These are phyloP conservation scores for Boletus subcaerulescens DNA, from an alignment of 768 basidiomycete genomes.

Conservation along the genomic window DNA sequence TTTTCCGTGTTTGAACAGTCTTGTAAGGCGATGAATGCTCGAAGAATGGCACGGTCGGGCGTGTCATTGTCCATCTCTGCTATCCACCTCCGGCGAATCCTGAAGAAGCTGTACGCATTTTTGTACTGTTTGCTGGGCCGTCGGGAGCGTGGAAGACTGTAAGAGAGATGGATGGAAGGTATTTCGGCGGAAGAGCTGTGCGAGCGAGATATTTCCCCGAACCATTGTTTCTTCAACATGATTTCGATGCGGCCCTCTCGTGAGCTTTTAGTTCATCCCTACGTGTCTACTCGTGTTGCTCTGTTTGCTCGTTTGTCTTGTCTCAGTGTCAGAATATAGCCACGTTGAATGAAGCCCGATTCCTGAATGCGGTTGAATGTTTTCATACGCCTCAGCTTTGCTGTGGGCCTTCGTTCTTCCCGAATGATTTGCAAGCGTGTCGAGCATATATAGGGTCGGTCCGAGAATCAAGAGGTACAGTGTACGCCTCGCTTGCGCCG, in stretches of 20 bases:
- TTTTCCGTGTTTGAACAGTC: background rate
- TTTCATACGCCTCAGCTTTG: too few relatives aligned
- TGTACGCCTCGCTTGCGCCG: too few relatives aligned
- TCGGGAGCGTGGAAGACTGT: conserved; percentile 96
- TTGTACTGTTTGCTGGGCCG: conserved; percentile 87
- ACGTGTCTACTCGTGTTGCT: background rate
- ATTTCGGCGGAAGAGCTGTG: conserved; percentile 84
- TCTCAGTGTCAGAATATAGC: background rate
- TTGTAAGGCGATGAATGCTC: conserved; percentile 85
- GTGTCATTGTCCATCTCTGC: conserved; percentile 79
- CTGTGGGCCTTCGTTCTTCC: too few relatives aligned
- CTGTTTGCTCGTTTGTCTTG: background rate
- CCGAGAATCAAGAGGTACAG: too few relatives aligned
- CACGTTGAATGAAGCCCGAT: background rate
- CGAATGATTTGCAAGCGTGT: too few relatives aligned
- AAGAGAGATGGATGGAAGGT: conserved; percentile 88
- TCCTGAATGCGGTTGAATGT: background rate
- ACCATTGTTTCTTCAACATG: conserved; percentile 43
- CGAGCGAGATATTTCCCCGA: conserved; percentile 83
- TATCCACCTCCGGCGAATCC: conserved; percentile 61
- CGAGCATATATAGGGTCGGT: too few relatives aligned
- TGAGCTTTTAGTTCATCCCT: conserved; percentile 1
- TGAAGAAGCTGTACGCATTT: conserved; percentile 88
- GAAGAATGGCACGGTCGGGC: conserved; percentile 89
- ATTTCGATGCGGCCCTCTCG: conserved; percentile 43